phyloP scores from a whole-genome alignment of 257 asterid genomes.

The Scutellaria baicalensis region DNA sequence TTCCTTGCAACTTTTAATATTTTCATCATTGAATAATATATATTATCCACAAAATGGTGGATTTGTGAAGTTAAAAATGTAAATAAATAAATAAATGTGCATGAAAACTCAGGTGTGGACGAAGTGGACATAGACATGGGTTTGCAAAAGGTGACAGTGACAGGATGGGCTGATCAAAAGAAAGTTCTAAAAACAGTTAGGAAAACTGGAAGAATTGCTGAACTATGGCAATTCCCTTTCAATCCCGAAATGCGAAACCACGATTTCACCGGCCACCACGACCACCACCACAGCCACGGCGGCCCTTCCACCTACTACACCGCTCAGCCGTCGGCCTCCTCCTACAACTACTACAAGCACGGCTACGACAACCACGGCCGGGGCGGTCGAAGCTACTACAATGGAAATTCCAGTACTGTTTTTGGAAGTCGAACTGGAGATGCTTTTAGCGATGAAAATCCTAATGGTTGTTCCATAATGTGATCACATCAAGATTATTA shows the following conservation, averaged over 20 bases:
- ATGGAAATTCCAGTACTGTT: constrained; percentile 33
- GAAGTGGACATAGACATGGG: constrained; percentile 70
- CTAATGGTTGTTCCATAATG: constrained; percentile 54
- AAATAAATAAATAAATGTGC: not conserved
- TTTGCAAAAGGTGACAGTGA: constrained; percentile 65
- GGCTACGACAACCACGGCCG: constrained; percentile 39
- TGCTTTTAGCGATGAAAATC: constrained; percentile 68
- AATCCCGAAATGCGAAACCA: constrained; percentile 46
- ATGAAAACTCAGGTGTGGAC: constrained; percentile 44
- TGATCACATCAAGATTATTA: not conserved
- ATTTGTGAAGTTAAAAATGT: no score
- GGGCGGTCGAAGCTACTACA: not conserved
- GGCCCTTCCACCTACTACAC: constrained; percentile 35
- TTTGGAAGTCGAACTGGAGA: constrained; percentile 52
- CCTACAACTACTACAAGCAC: constrained; percentile 75
- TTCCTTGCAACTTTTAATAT: not conserved
- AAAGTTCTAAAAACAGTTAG: constrained; percentile 56
- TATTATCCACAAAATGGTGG: no score
- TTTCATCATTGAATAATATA: no score
- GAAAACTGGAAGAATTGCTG: constrained; percentile 64
- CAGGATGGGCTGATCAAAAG: constrained; percentile 64
- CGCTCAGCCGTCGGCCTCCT: constrained; percentile 38
- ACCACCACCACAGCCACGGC: constrained; percentile 18
- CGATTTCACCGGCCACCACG: constrained; percentile 22
- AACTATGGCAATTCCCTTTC: constrained; percentile 58